Percentiles rank a stretch among this genome's conserved stretches.
These are phyloP conservation scores for Emergomyces pasteurianus DNA, from an alignment of 2,329 filamentous ascomycete genomes.

Conservation along the genomic window DNA sequence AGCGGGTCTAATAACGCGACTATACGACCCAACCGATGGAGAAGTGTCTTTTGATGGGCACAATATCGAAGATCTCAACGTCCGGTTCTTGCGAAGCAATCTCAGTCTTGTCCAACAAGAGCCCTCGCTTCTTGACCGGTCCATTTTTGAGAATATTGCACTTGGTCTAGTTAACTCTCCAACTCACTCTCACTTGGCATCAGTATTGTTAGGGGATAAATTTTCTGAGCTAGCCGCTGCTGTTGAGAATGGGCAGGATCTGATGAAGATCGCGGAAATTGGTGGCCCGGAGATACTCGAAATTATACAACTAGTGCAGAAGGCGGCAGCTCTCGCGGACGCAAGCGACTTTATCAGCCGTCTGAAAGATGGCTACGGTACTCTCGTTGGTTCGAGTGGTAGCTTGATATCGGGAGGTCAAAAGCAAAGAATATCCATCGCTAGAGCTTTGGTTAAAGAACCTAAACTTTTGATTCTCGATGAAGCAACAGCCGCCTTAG, in stretches of 20 bases:
- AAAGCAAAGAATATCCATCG: constrained; percentile 61
- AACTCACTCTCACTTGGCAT: constrained; percentile 23
- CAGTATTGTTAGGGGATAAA: constrained; percentile 37
- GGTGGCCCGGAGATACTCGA: constrained; percentile 37
- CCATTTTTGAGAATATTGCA: constrained; percentile 69
- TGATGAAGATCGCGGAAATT: constrained; percentile 33
- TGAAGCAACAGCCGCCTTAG: constrained; percentile 20
- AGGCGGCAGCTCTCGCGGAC: constrained; percentile 47
- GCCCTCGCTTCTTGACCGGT: constrained; percentile 68
- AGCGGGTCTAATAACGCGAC: constrained; percentile 29
- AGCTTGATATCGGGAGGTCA: constrained; percentile 18
- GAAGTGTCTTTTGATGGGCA: constrained; percentile 64
- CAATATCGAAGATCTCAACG: constrained; percentile 61
- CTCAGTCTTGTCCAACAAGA: constrained; percentile 81
- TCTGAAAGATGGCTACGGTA: constrained; percentile 40
- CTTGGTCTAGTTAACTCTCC: constrained; percentile 31
- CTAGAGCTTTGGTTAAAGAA: constrained; percentile 67
- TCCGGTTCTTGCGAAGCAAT: constrained; percentile 70
- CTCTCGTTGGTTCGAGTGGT: constrained; percentile 47
- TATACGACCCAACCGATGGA: constrained; percentile 70
- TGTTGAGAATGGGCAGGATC: constrained; percentile 40
- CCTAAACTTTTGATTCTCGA: constrained; percentile 56
- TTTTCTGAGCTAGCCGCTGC: constrained; percentile 41
- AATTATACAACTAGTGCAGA: constrained; percentile 30
- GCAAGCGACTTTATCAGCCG: constrained; percentile 44